Base-by-base conservation (phyloP, 2,329 filamentous ascomycete genomes). In the Diatrype stigma region DNA sequence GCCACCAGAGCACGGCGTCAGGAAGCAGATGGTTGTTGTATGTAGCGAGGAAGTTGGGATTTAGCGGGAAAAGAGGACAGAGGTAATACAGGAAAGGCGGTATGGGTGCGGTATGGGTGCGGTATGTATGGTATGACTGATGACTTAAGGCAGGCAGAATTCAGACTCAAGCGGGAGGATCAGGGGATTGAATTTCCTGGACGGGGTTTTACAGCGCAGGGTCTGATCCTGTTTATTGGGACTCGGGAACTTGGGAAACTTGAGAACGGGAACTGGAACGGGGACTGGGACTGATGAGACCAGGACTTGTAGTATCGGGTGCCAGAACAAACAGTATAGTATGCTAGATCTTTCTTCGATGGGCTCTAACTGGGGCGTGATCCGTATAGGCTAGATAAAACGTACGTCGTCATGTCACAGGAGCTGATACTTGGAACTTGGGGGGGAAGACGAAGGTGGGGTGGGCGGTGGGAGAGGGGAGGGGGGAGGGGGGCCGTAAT, bases 341-440 rank as follows among this genome's bases (percentile, higher is more conserved):
- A 7, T 34, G 34, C 12, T 37, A 37, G 12, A 17, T 37, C 34
- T 14, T 37, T 14, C 7, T 28, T 26, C 22, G 7, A 23, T 7
- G 40, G 16, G n/a, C 26, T 44, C 22, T n/a, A 44, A 44, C 14
- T 44, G 40, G 40, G 40, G 40, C 16, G 21, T 44, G 40, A 26
- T 16, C 21, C 22, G 21, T 16, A 23, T 44, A 44, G 26, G 16
- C 40, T 44, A 44, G 12, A 23, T 7, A 12, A 26, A 23, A 44
- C 40, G 22, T 23, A 44, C 40, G 40, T 44, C 40, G 40, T 44
- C 40, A 44, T 44, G 40, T 44, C 40, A 44, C 40, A 44, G 37
- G n/a, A 44, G 40, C 40, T 44, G 40, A 26, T 44, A 16, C 12
- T 23, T 10, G 17, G 21, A 44, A 21, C 23, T 10, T 40, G 17